Conservation (phyloP, 225 moss, liverwort and hornwort genomes). For the Sphagnum contortum region DNA sequence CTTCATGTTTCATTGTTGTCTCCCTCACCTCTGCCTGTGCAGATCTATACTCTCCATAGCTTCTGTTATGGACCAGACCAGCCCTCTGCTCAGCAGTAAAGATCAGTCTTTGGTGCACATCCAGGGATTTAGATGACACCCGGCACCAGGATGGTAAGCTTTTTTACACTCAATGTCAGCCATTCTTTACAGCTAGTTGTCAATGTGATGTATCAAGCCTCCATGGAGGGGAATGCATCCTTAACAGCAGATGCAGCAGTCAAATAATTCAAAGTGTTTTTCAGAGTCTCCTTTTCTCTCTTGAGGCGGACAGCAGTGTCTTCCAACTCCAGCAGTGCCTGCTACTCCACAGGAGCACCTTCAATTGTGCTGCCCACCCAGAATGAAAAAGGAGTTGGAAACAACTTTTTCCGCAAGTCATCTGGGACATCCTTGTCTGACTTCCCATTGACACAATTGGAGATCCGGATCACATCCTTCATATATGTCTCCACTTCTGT, state of each 20-base stretch:
- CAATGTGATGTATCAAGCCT: slow-evolving; percentile 1
- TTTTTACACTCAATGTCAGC: too few relatives aligned
- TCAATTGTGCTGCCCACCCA: slow-evolving; percentile 99
- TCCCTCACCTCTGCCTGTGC: too few relatives aligned
- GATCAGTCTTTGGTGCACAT: too few relatives aligned
- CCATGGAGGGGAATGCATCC: slow-evolving; percentile 84
- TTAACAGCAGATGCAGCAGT: slow-evolving; percentile 99
- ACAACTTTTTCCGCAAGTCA: slow-evolving; percentile 77
- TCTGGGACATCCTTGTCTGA: slow-evolving; percentile 76
- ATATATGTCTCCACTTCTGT: slow-evolving; percentile 87
- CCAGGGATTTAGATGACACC: too few relatives aligned
- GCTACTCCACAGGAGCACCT: slow-evolving; percentile 91
- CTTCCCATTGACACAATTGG: slow-evolving; percentile 92
- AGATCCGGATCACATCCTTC: slow-evolving; percentile 96
- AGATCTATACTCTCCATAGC: too few relatives aligned
- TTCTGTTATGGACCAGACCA: too few relatives aligned
- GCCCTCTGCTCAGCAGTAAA: too few relatives aligned
- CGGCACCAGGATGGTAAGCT: too few relatives aligned
- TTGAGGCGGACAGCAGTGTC: slow-evolving; percentile 89
- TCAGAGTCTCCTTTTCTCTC: slow-evolving; percentile 89
- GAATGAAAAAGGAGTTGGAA: slow-evolving; percentile 94
- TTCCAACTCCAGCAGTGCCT: slow-evolving; percentile 83
- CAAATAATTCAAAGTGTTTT: slow-evolving; percentile 82
- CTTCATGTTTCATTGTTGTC: too few relatives aligned
- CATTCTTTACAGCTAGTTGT: too few relatives aligned